Evolutionary conservation across 352 stramenopile species (phyloP).

Genomic region (Globisporangium paroecandrum): DNA sequence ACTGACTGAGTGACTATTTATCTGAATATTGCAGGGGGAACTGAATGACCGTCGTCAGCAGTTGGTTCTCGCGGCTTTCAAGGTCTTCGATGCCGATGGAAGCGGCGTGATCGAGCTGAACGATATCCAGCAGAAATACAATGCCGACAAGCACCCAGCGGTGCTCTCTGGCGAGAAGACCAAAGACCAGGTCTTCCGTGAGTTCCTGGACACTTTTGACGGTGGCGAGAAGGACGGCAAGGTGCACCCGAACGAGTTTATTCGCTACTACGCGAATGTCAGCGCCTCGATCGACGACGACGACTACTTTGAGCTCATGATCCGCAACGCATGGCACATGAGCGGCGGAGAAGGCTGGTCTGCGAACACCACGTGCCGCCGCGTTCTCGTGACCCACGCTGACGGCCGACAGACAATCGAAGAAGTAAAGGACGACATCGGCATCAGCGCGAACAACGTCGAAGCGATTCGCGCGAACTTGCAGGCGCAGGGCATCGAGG

Average conservation of each 20-base stretch:
- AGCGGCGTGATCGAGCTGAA: slow-evolving; percentile 48
- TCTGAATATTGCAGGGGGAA: slow-evolving; percentile 22
- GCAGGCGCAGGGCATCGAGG: slow-evolving; percentile 32
- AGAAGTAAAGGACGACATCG: slow-evolving; percentile 45
- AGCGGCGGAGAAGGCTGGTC: slow-evolving; percentile 50
- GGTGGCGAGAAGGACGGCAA: slow-evolving; percentile 31
- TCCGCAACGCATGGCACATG: slow-evolving; percentile 82
- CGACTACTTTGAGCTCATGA: slow-evolving; percentile 86
- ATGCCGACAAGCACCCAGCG: slow-evolving; percentile 49
- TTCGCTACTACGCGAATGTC: slow-evolving; percentile 78
- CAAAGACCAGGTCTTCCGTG: slow-evolving; percentile 27
- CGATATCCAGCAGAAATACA: slow-evolving; percentile 47
- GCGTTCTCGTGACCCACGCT: slow-evolving; percentile 52
- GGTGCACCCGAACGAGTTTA: slow-evolving; percentile 34
- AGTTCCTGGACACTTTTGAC: slow-evolving; percentile 43
- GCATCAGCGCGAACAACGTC: slow-evolving; percentile 27
- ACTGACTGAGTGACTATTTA: not conserved
- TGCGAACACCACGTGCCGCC: slow-evolving; percentile 68
- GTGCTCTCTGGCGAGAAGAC: slow-evolving; percentile 40
- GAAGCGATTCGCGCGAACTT: slow-evolving; percentile 40
- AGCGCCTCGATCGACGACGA: slow-evolving; percentile 69
- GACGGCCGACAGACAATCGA: slow-evolving; percentile 51
- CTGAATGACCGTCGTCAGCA: slow-evolving; percentile 42
- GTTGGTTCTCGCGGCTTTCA: slow-evolving; percentile 71
- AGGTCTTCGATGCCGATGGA: slow-evolving; percentile 53